phyloP scores from a whole-genome alignment of 176 grass and related monocot species.

The Rhynchospora breviuscula region DNA sequence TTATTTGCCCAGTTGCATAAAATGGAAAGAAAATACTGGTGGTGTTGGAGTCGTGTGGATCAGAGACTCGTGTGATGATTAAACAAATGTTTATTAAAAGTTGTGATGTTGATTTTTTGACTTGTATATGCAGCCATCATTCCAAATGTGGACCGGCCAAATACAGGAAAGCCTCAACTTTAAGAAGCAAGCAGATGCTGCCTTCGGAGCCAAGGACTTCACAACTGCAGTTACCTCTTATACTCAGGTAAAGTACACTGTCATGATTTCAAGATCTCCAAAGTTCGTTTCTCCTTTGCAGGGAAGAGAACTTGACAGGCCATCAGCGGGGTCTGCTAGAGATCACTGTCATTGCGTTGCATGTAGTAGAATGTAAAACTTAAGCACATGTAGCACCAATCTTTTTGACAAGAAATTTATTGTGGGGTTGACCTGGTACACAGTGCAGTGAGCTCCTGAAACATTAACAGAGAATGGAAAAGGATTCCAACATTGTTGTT shows the following conservation, averaged over 20 bases:
- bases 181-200: conserved; percentile 61
- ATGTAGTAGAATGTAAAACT: neutral
- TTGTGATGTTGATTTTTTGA: neutral
- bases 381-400: neutral
- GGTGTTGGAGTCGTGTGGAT: neutral
- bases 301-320: too few species aligned
- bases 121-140: conserved; percentile 53
- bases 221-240: conserved; percentile 49
- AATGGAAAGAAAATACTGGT: neutral
- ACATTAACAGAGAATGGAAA: neutral
- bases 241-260: conserved; percentile 46
- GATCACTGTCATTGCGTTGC: too few species aligned
- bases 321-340: too few species aligned
- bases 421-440: neutral
- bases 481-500: neutral
- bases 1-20: neutral
- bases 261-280: neutral
- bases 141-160: conserved; percentile 76
- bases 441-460: neutral
- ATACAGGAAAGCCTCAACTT: conserved; percentile 51
- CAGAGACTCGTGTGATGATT: neutral
- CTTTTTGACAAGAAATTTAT: neutral
- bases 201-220: conserved; percentile 78
- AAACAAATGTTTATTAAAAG: neutral
- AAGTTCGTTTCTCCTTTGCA: too few species aligned